Percentiles rank a stretch among this genome's conserved stretches.
Evolutionary conservation across 352 stramenopile genomes (phyloP).

Genomic region (Saprolegnia parasitica): DNA sequence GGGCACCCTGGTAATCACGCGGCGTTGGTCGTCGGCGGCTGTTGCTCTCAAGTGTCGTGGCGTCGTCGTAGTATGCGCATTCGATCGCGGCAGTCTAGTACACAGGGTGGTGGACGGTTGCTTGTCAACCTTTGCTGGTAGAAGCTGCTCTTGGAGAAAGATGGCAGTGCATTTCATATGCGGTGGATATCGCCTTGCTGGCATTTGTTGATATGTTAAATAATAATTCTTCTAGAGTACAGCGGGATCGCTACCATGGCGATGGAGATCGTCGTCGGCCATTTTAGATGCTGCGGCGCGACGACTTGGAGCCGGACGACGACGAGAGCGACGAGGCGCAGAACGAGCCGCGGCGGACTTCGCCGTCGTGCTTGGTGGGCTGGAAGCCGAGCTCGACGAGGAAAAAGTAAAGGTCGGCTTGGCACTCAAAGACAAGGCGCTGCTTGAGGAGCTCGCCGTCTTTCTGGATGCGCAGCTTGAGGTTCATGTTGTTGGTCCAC

Average conservation of each 20-base stretch:
- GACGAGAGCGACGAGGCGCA: slow-evolving; percentile 4
- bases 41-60: no score
- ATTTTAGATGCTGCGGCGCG: slow-evolving; percentile 14
- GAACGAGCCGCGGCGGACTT: slow-evolving; percentile 23
- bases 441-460: slow-evolving; percentile 21
- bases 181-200: no score
- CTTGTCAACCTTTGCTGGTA: no score
- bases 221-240: slow-evolving; percentile 1
- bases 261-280: background rate
- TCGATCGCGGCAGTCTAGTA: no score
- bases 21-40: no score
- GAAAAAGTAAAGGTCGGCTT: slow-evolving; percentile 28
- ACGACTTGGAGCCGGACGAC: background rate
- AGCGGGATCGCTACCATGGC: slow-evolving; percentile 1
- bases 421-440: slow-evolving; percentile 26
- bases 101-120: no score
- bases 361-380: slow-evolving; percentile 20
- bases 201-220: background rate
- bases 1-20: no score
- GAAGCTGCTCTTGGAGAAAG: no score
- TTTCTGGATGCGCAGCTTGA: slow-evolving; percentile 13
- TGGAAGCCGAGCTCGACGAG: slow-evolving; percentile 28
- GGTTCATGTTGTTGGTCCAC: slow-evolving; percentile 22
- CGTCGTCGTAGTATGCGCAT: no score
- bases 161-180: no score